Evolutionary conservation across 352 stramenopile genomes (phyloP).

Genomic region (Nothophytophthora sp.): DNA sequence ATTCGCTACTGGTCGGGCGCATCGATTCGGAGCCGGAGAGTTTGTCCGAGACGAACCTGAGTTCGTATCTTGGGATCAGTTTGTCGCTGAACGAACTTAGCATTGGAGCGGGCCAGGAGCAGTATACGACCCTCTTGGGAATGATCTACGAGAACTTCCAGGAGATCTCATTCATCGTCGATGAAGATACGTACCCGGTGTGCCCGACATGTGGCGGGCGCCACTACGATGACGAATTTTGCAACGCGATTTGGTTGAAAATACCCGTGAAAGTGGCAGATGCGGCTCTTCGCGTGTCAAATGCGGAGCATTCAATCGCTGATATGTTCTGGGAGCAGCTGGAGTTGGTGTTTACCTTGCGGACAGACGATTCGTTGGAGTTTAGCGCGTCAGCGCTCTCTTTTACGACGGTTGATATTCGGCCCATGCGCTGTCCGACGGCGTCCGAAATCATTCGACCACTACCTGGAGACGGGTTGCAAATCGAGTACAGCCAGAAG

Average conservation of each 20-base stretch:
- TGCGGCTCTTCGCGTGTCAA: conserved; percentile 72
- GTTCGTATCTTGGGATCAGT: conserved; percentile 67
- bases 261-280: conserved; percentile 80
- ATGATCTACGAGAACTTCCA: conserved; percentile 90
- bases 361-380: conserved; percentile 84
- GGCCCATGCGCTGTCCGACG: conserved; percentile 45
- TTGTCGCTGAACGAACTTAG: conserved; percentile 82
- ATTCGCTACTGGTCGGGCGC: conserved; percentile 71
- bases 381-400: conserved; percentile 59
- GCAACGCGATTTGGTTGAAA: conserved; percentile 78
- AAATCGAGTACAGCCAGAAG: conserved; percentile 82
- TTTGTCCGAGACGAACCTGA: conserved; percentile 55
- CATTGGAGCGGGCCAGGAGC: conserved; percentile 51
- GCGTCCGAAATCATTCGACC: conserved; percentile 74
- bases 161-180: conserved; percentile 69
- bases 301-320: conserved; percentile 48
- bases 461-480: conserved; percentile 63
- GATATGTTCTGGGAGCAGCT: conserved; percentile 86
- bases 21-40: conserved; percentile 80
- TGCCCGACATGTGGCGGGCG: conserved; percentile 65
- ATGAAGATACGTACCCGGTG: conserved; percentile 80
- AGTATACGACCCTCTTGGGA: conserved; percentile 76
- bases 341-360: conserved; percentile 72
- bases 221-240: conserved; percentile 62
- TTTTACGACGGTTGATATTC: conserved; percentile 64